Percentiles rank a stretch among this genome's conserved stretches.
Evolutionary conservation across 2,329 filamentous ascomycete genomes (phyloP).

Genomic region (Ilyonectria sp.): DNA sequence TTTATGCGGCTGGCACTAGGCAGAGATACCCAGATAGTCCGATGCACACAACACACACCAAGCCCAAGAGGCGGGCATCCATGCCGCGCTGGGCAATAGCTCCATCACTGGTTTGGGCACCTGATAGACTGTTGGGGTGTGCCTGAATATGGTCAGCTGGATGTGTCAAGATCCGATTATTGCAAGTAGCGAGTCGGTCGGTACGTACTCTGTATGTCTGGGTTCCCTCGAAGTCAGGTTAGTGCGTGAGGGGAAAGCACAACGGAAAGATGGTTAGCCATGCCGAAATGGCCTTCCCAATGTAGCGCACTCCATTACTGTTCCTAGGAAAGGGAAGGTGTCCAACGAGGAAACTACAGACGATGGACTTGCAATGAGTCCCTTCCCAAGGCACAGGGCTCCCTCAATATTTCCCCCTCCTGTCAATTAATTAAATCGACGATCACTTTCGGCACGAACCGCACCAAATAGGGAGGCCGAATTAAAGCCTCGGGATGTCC

Average conservation of each 20-base stretch:
- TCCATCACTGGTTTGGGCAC: conserved; percentile 41
- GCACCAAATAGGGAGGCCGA: conserved; percentile 19
- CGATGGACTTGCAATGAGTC: conserved; percentile 3
- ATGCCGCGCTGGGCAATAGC: conserved; percentile 36
- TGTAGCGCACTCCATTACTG: not conserved
- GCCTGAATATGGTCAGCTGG: conserved; percentile 36
- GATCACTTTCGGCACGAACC: conserved; percentile 1
- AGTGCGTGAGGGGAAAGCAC: conserved; percentile 16
- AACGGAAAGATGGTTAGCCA: not conserved
- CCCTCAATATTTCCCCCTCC: not conserved
- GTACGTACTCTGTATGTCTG: conserved; percentile 8
- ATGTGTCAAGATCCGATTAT: conserved; percentile 25
- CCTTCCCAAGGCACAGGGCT: conserved; percentile 2
- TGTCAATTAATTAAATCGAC: not conserved
- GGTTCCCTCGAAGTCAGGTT: not conserved
- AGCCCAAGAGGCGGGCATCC: not conserved
- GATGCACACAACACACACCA: not conserved
- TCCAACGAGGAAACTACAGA: not conserved
- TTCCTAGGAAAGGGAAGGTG: not conserved
- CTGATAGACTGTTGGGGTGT: conserved; percentile 37
- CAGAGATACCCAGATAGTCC: not conserved
- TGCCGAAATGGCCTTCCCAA: conserved; percentile 13
- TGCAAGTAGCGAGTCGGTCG: conserved; percentile 15
- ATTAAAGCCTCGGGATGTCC: conserved; percentile 35
- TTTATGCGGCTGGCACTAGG: conserved; percentile 3